phyloP scores from a whole-genome alignment of 1,284 basidiomycete genomes.

The Fistulina hepatica region DNA sequence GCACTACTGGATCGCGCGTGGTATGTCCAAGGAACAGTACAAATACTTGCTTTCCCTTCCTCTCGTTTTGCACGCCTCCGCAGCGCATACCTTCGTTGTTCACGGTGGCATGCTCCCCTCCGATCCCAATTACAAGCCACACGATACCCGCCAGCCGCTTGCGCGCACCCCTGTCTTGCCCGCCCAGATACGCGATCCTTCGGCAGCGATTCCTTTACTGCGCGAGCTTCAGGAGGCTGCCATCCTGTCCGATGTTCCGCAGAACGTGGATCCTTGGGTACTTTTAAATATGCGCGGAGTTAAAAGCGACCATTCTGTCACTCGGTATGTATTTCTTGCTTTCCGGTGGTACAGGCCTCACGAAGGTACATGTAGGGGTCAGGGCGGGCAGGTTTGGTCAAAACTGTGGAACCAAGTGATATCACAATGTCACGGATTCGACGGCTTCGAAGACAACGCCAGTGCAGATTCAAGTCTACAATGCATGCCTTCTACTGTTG shows the following conservation, averaged over 20 bases:
- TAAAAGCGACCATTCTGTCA: constrained; percentile 36
- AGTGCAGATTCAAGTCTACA: constrained; percentile 28
- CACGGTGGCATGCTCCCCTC: constrained; percentile 76
- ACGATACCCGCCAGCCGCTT: constrained; percentile 52
- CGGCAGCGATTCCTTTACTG: constrained; percentile 20
- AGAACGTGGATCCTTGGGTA: constrained; percentile 67
- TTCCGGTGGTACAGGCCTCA: constrained; percentile 1
- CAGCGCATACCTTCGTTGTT: constrained; percentile 66
- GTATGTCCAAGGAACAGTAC: constrained; percentile 49
- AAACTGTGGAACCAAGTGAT: constrained; percentile 67
- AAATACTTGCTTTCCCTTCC: constrained; percentile 63
- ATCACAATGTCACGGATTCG: constrained; percentile 49
- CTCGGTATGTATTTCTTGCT: constrained; percentile 26
- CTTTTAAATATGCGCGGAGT: constrained; percentile 70
- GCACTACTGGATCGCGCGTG: constrained; percentile 64
- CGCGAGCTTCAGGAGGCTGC: constrained; percentile 46
- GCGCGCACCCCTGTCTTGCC: constrained; percentile 40
- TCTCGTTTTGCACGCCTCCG: constrained; percentile 64
- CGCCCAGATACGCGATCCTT: constrained; percentile 6
- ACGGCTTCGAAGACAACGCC: constrained; percentile 13
- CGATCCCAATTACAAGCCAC: constrained; percentile 43
- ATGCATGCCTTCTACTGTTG: constrained; percentile 66
- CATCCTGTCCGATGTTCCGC: constrained; percentile 52
- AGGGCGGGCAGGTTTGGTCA: constrained; percentile 61
- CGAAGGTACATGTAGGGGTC: constrained; percentile 25